These are phyloP conservation scores for Spizellomyces sp. DNA, from an alignment of 192 early-diverging fungal species.

Conservation along the genomic window DNA sequence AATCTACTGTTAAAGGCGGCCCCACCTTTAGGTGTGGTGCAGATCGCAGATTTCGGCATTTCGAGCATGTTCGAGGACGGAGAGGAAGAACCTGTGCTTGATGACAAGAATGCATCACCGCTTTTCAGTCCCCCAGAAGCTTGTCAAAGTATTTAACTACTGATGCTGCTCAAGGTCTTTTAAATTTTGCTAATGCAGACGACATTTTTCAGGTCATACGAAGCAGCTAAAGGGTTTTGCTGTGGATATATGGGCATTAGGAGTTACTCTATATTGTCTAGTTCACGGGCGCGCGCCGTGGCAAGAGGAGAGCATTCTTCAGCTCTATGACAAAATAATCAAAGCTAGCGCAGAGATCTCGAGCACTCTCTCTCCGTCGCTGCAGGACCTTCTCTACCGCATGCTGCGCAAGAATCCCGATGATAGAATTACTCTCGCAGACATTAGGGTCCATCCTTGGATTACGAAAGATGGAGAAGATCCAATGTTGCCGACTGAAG, in stretches of 20 bases:
- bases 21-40: constrained; percentile 36
- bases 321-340: constrained; percentile 48
- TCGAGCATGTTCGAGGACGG: constrained; percentile 59
- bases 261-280: constrained; percentile 60
- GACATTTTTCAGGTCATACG: constrained; percentile 7
- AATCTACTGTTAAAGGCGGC: constrained; percentile 50
- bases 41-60: constrained; percentile 68
- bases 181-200: not conserved
- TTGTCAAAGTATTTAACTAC: constrained; percentile 42
- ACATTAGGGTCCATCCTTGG: constrained; percentile 50
- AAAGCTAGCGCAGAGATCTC: constrained; percentile 30
- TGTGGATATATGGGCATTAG: constrained; percentile 62
- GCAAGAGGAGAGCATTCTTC: constrained; percentile 43
- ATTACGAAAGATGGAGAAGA: constrained; percentile 37
- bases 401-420: constrained; percentile 54
- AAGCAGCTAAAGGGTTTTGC: constrained; percentile 44
- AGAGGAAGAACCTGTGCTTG: constrained; percentile 41
- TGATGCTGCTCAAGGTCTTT: not conserved
- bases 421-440: constrained; percentile 34
- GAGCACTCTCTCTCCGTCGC: constrained; percentile 26
- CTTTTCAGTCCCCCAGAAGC: constrained; percentile 58
- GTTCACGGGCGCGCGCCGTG: constrained; percentile 59
- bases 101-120: constrained; percentile 58
- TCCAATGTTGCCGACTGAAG: constrained; percentile 44
- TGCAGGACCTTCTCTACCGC: constrained; percentile 36